Percentiles rank a stretch among this genome's conserved stretches.
These are phyloP conservation scores for Wickerhamiella azymoides DNA, from an alignment of 805 yeast genomes.

Conservation along the genomic window DNA sequence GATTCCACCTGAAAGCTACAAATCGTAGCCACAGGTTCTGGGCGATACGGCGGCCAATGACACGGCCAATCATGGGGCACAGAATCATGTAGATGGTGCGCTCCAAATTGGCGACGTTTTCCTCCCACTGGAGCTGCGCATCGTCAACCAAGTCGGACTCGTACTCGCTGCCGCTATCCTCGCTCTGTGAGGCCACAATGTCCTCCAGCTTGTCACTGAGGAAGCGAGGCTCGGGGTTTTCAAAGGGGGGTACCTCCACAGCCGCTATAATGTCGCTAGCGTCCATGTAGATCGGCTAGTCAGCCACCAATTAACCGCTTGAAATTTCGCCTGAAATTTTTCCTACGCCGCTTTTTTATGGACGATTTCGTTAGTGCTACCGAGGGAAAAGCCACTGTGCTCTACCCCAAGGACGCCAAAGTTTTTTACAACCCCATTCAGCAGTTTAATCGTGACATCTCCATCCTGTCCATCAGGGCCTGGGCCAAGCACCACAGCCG, in stretches of 20 bases:
- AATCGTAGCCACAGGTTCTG: conserved; percentile 16
- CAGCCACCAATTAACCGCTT: not conserved
- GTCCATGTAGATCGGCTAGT: not conserved
- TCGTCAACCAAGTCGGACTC: conserved; percentile 19
- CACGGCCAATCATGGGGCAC: conserved; percentile 54
- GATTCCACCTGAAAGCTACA: conserved; percentile 4
- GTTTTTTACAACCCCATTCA: conserved; percentile 96
- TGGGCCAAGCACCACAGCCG: conserved; percentile 51
- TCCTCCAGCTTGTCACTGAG: conserved; percentile 2
- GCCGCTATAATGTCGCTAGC: conserved; percentile 9
- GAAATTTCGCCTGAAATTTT: not conserved
- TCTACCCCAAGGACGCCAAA: conserved; percentile 65
- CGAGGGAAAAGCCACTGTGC: conserved; percentile 77
- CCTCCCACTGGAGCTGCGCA: conserved; percentile 67
- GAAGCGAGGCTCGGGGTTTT: not conserved
- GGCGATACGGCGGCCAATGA: conserved; percentile 48
- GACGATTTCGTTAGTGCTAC: conserved; percentile 17
- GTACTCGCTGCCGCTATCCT: not conserved
- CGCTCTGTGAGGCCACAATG: not conserved
- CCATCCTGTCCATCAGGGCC: conserved; percentile 72
- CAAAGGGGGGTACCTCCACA: not conserved
- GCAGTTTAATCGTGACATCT: conserved; percentile 87
- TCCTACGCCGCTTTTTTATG: not conserved
- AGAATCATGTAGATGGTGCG: conserved; percentile 41
- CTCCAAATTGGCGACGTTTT: conserved; percentile 43